phyloP scores from a whole-genome alignment of 148 eudicot genomes.

The Mesembryanthemum crystallinum region DNA sequence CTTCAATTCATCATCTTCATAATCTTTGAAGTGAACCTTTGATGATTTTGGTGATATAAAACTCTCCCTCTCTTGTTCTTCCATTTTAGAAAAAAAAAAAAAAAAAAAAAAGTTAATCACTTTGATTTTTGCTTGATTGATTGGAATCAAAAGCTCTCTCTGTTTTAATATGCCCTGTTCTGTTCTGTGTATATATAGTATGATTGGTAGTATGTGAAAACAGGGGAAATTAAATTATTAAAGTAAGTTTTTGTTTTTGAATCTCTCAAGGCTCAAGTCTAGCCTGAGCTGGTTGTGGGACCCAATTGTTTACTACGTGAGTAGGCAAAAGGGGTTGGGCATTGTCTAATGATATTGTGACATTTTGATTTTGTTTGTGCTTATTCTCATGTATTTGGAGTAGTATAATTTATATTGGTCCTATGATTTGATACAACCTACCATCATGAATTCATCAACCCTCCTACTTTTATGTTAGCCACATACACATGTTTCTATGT shows the following conservation, averaged over 20 bases:
- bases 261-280: neutral
- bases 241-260: neutral
- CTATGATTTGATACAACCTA: neutral
- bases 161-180: too few species aligned
- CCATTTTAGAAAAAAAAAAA: too few species aligned
- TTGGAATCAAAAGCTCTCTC: neutral
- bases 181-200: neutral
- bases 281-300: neutral
- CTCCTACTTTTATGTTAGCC: neutral
- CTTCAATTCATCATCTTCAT: conserved; percentile 39
- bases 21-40: conserved; percentile 18
- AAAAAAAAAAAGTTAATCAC: neutral
- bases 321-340: neutral
- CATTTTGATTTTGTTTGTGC: neutral
- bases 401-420: neutral
- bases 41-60: conserved; percentile 13
- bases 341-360: neutral
- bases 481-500: neutral
- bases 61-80: conserved; percentile 21
- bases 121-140: neutral
- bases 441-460: neutral
- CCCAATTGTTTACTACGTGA: neutral
- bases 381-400: too few species aligned
- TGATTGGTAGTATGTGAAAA: neutral
- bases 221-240: neutral